These are phyloP conservation scores for Tuber magnatum DNA, from an alignment of 495 filamentous ascomycete species.

Conservation along the genomic window DNA sequence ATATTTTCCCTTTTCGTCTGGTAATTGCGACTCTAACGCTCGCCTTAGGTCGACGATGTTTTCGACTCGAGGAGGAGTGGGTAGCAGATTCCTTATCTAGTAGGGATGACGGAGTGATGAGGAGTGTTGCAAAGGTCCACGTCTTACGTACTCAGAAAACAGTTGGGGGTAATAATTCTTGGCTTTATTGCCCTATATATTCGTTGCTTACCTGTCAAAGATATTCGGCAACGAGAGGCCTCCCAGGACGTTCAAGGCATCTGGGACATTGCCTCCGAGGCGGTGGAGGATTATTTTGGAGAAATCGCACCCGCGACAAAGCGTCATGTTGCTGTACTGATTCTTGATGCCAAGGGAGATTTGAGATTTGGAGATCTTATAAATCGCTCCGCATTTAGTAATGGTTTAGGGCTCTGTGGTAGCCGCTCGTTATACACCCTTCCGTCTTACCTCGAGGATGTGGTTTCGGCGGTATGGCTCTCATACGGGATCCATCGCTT, in stretches of 20 bases:
- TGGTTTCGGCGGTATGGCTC: slow-evolving; percentile 36
- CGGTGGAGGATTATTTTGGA: slow-evolving; percentile 43
- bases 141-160: slow-evolving; percentile 46
- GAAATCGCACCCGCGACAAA: slow-evolving; percentile 40
- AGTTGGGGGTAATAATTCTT: slow-evolving; percentile 42
- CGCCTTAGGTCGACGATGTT: slow-evolving; percentile 44
- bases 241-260: slow-evolving; percentile 40
- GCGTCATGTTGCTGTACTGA: slow-evolving; percentile 47
- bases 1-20: background rate
- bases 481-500: background rate
- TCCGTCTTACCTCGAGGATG: slow-evolving; percentile 48
- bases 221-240: slow-evolving; percentile 31
- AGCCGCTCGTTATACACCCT: slow-evolving; percentile 48
- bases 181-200: slow-evolving; percentile 41
- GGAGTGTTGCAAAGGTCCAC: slow-evolving; percentile 47
- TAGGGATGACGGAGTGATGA: slow-evolving; percentile 38
- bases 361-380: slow-evolving; percentile 42
- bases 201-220: slow-evolving; percentile 19
- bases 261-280: slow-evolving; percentile 44
- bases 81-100: slow-evolving; percentile 43
- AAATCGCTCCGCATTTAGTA: slow-evolving; percentile 46
- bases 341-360: slow-evolving; percentile 46
- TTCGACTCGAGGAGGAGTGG: slow-evolving; percentile 51
- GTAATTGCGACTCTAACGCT: background rate
- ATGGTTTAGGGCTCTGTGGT: slow-evolving; percentile 47